Percentiles rank a stretch among this genome's conserved stretches.
phyloP scores from a whole-genome alignment of 805 yeast species.

The Saccharomyces cerevisiae region DNA sequence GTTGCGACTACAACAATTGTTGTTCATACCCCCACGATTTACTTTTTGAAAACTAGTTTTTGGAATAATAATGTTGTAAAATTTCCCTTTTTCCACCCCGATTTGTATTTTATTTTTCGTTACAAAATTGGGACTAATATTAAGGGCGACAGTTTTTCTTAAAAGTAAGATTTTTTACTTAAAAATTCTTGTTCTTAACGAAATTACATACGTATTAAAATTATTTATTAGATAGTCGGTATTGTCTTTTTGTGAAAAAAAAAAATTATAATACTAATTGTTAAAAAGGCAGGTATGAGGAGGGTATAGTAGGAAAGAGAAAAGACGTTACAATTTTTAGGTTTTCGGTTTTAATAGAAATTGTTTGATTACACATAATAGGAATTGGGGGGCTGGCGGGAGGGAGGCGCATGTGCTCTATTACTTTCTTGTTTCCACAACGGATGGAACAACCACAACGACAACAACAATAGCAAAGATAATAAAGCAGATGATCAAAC shows the following conservation, averaged over 20 bases:
- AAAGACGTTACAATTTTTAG: neutral
- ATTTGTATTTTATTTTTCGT: constrained; percentile 14
- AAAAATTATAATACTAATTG: neutral
- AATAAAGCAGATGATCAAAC: constrained; percentile 52
- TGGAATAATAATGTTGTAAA: constrained; percentile 21
- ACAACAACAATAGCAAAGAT: constrained; percentile 56
- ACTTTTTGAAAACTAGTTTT: constrained; percentile 29
- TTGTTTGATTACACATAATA: neutral
- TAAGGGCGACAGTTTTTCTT: constrained; percentile 19
- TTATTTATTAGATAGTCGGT: neutral
- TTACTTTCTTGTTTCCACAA: constrained; percentile 21
- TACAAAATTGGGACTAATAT: constrained; percentile 30
- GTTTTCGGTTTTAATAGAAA: neutral
- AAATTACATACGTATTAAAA: neutral
- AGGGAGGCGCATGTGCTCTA: neutral
- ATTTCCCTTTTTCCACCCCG: constrained; percentile 32
- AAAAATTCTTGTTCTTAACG: neutral
- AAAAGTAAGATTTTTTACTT: neutral
- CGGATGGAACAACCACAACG: constrained; percentile 45
- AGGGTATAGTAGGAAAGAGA: neutral
- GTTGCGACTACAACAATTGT: constrained; percentile 29
- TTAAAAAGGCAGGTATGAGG: neutral
- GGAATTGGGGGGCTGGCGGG: neutral
- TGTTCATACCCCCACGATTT: constrained; percentile 24
- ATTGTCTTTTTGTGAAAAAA: neutral